Evolutionary conservation across 768 basidiomycete species (phyloP).

Genomic region (Daedalea quercina): DNA sequence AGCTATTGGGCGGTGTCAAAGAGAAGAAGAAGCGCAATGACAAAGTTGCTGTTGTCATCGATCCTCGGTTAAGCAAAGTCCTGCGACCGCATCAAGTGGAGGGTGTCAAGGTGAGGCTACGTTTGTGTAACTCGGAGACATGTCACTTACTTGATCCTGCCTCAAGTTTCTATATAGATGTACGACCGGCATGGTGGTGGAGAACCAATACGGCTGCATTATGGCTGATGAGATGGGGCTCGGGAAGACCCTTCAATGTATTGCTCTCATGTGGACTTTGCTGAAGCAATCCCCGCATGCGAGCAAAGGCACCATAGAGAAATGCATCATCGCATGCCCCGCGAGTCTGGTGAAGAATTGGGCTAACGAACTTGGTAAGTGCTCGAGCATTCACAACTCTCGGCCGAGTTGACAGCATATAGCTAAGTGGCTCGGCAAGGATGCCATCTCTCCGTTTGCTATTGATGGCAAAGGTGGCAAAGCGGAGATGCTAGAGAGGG

Average conservation of each 20-base stretch:
- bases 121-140: not conserved
- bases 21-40: constrained; percentile 55
- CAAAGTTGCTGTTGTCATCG: constrained; percentile 96
- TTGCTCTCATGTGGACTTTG: constrained; percentile 90
- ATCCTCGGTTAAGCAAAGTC: constrained; percentile 80
- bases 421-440: constrained; percentile 96
- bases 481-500: constrained; percentile 68
- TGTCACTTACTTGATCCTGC: constrained; percentile 5
- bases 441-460: constrained; percentile 73
- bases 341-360: constrained; percentile 96
- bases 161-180: constrained; percentile 90
- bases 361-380: constrained; percentile 90
- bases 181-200: constrained; percentile 87
- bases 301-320: constrained; percentile 85
- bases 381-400: not conserved
- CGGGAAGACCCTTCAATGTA: constrained; percentile 95
- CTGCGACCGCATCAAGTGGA: constrained; percentile 97
- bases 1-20: constrained; percentile 65
- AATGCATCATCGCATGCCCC: constrained; percentile 96
- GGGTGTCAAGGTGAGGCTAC: constrained; percentile 76
- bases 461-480: constrained; percentile 92
- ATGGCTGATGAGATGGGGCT: constrained; percentile 99
- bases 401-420: not conserved
- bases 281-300: constrained; percentile 91
- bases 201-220: constrained; percentile 91